Evolutionary conservation across 192 early-diverging fungal genomes (phyloP).

Genomic region (Backusella tuberculispora): DNA sequence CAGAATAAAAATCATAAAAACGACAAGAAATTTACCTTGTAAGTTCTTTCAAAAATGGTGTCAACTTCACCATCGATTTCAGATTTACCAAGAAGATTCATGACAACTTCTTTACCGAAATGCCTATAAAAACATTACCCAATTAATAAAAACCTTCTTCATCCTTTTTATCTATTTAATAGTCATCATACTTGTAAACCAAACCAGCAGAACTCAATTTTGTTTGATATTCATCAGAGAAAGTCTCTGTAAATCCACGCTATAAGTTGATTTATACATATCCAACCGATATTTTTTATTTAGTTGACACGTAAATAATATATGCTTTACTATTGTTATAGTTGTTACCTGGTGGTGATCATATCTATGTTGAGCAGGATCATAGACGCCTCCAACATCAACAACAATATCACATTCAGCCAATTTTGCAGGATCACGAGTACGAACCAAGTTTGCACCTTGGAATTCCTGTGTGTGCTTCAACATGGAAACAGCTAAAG

Average conservation of each 20-base stretch:
- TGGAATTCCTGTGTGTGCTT: conserved; percentile 62
- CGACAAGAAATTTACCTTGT: conserved; percentile 55
- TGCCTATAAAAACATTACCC: conserved; percentile 52
- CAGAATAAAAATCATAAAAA: neutral
- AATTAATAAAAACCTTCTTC: neutral
- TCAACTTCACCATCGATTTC: conserved; percentile 61
- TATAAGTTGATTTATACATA: neutral
- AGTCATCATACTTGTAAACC: conserved; percentile 78
- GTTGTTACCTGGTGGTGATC: conserved; percentile 83
- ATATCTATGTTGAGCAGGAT: conserved; percentile 71
- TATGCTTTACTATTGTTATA: neutral
- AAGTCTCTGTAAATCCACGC: conserved; percentile 90
- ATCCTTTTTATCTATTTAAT: neutral
- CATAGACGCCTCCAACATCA: conserved; percentile 94
- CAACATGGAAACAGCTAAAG: conserved; percentile 90
- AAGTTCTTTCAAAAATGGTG: conserved; percentile 80
- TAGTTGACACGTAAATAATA: neutral
- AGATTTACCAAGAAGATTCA: conserved; percentile 53
- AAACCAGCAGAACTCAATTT: conserved; percentile 95
- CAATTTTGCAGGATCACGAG: conserved; percentile 81
- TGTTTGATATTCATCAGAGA: conserved; percentile 72
- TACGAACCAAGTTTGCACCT: conserved; percentile 73
- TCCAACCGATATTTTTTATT: neutral
- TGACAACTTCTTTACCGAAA: conserved; percentile 86
- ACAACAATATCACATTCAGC: conserved; percentile 85